Conservation (phyloP, 768 basidiomycete species). For the Agaricus blazei region DNA sequence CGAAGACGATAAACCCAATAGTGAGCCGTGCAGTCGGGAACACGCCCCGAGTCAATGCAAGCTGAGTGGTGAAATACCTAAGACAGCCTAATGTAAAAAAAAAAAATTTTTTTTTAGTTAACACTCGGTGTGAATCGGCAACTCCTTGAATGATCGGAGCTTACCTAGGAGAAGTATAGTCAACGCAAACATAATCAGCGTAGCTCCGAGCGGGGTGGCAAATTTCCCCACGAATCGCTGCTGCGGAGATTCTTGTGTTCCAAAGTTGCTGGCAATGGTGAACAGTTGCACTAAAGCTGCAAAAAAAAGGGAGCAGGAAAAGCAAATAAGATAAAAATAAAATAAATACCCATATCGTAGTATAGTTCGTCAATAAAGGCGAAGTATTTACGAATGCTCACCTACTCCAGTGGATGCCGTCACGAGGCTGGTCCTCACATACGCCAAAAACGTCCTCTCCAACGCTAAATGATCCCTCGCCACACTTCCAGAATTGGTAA, state of each 20-base stretch:
- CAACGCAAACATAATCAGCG: constrained; percentile 7
- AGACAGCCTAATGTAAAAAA: constrained; percentile 6
- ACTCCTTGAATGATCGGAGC: not conserved
- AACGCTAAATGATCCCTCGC: constrained; percentile 52
- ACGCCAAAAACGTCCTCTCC: constrained; percentile 52
- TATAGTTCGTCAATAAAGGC: not conserved
- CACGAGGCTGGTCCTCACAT: constrained; percentile 50
- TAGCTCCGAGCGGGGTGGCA: constrained; percentile 12
- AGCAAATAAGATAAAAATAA: too few relatives aligned
- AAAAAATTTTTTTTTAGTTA: not conserved
- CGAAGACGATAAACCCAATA: not conserved
- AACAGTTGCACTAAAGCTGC: constrained; percentile 15
- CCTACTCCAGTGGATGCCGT: constrained; percentile 49
- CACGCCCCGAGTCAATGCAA: not conserved
- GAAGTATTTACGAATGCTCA: constrained; percentile 19
- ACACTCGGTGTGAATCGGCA: too few relatives aligned
- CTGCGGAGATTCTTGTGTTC: not conserved
- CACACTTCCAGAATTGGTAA: constrained; percentile 48
- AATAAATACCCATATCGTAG: not conserved
- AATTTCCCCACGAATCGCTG: not conserved
- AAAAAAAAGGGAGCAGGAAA: not conserved
- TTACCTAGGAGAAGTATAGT: constrained; percentile 10
- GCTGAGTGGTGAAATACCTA: constrained; percentile 14
- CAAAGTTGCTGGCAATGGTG: constrained; percentile 10
- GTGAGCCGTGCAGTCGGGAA: constrained; percentile 11